Base-by-base conservation (phyloP, 1,284 basidiomycete genomes). In the Microbotryum saponariae region DNA sequence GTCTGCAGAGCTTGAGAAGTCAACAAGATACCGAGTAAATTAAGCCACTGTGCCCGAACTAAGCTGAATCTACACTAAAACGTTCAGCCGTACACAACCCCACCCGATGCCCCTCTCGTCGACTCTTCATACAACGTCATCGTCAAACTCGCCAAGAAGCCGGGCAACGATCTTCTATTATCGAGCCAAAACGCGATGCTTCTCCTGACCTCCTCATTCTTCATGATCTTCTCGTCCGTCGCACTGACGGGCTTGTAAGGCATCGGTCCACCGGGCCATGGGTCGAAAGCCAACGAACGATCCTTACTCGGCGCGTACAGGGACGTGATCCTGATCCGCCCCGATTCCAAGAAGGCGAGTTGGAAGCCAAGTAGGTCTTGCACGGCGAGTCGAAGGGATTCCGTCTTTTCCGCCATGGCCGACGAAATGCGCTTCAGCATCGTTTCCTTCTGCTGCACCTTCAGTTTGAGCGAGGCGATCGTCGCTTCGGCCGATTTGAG, bases 291-390 rank as follows among this genome's bases (percentile, higher is more conserved):
- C 45, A 72, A 67, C 29, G 67, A 62, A 29, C 69, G 69, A 53
- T 78, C 77, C 60, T 79, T 77, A 9, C 62, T 63, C 2, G 79
- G 77, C 4, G 80, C 79, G 74, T 85, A 91, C 61, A 86, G 78
- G n/a, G 85, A 86, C 4, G 88, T 91, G 58, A 91, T 83, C 44
- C 88, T 82, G 49, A 91, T 85, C 66, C 88, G 84, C 0, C 89
- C 89, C 58, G 88, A 90, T 5, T 85, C 85, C 64, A 87, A 85
- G 73, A 92, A 91, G 1, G 85, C 84, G 45, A 92, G 79, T 74
- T 90, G 91, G 68, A 89, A 83, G 2, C 90, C 91, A 1, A 93
- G 81, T 51, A 93, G 83, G 0, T 84, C 83, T 0, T 84, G 83
- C 54, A 91, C 85, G 16, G 87, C 84, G 68, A 89, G 86, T 20